Evolutionary conservation across 129 eudicot species (phyloP).

Genomic region (Flaveria robusta): DNA sequence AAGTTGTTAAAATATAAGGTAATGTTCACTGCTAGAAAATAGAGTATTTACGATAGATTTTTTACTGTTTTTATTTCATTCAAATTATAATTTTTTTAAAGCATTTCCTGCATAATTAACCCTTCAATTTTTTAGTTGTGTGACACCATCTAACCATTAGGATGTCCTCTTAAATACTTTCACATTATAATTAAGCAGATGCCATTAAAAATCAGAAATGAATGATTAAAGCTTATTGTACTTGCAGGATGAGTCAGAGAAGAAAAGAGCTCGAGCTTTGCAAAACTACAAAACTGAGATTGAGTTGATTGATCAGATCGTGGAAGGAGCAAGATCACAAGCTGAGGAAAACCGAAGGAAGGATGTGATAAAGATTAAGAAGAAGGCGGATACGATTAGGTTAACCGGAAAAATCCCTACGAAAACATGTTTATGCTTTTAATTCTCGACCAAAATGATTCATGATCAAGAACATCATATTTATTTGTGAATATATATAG

Average conservation of each 20-base stretch:
- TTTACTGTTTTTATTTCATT: too few relatives aligned
- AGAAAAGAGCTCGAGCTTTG: slow-evolving; percentile 56
- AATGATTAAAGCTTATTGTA: slow-evolving; percentile 24
- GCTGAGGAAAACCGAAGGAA: slow-evolving; percentile 62
- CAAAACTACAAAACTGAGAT: slow-evolving; percentile 48
- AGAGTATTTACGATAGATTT: too few relatives aligned
- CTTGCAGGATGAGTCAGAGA: slow-evolving; percentile 54
- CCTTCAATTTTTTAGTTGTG: too few relatives aligned
- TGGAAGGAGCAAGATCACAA: slow-evolving; percentile 67
- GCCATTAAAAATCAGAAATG: slow-evolving; percentile 14
- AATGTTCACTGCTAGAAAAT: neutral
- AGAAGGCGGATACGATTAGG: slow-evolving; percentile 71
- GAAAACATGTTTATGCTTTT: slow-evolving; percentile 65
- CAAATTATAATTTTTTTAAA: too few relatives aligned
- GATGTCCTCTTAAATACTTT: too few relatives aligned
- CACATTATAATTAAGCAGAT: neutral
- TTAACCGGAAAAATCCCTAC: slow-evolving; percentile 75
- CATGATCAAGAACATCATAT: slow-evolving; percentile 15
- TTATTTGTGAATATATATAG: neutral
- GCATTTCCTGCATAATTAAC: too few relatives aligned
- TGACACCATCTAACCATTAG: too few relatives aligned
- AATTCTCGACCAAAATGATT: slow-evolving; percentile 11
- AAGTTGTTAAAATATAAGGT: slow-evolving; percentile 61
- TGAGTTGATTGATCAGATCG: slow-evolving; percentile 57
- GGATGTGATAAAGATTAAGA: slow-evolving; percentile 62